Base-by-base conservation (phyloP, 148 eudicot genomes). In the Fagopyrum esculentum region DNA sequence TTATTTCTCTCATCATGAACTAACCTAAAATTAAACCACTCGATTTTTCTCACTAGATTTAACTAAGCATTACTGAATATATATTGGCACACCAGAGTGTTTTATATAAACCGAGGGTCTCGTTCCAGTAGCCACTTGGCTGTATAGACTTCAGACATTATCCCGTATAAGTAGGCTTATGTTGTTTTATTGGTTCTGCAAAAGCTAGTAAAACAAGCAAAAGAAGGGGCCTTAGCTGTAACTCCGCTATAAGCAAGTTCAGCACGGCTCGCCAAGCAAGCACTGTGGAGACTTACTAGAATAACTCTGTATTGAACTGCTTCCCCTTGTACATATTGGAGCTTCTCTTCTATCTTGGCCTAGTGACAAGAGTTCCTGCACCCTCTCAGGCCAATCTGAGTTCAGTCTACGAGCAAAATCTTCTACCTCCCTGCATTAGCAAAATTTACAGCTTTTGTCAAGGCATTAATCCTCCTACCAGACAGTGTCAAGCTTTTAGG, bases 371-470 rank as follows among this genome's bases (percentile, higher is more conserved):
- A 90, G 78, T 81, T 86, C 92, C 73, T 89, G 89, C 91, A 87
- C 83, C 78, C 93, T 87, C 70, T 91, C 91, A 12, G 93, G 91
- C 96, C 96, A 91, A 80, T 85, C 91, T 60, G 91, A 83, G 61
- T 89, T 89, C 80, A 91, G 79, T 81, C 97, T 86, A 79, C 93
- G 80, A 76, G 93, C 97, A 86, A 91, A 91, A 80, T 91, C 93
- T 79, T 89, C 96, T 15, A 91, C 96, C 78, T 91, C 96, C 91
- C 97, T 91, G 74, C 61, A 84, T 46, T 35, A 74, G 43, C 9
- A 68, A 46, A 78, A 63, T 29, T 30, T 19, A 40, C 10, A 22
- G 9, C 16, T 63, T 55, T 29, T 9, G 45, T 72, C 57, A 48
- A 5, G n/a, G 19, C 44, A 72, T 72, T 66, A 15, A 16, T 40